Conservation (phyloP, 495 filamentous ascomycete species). For the Baudoinia panamericana region DNA sequence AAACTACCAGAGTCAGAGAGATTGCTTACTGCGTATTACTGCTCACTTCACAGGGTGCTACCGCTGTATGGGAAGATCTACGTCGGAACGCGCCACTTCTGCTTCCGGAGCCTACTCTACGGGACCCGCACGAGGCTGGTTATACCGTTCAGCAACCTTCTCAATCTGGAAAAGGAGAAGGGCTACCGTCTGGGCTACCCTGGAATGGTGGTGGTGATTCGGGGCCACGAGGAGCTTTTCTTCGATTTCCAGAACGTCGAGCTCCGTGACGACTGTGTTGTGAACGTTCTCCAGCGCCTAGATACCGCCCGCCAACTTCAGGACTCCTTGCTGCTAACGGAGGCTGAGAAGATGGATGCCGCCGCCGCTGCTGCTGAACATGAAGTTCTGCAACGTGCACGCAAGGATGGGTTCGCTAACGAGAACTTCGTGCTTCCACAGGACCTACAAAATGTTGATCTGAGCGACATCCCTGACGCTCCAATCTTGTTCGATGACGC, state of each 20-base stretch:
- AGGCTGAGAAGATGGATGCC: slow-evolving; percentile 55
- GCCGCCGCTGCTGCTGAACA: slow-evolving; percentile 74
- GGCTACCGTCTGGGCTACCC: slow-evolving; percentile 88
- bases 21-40: slow-evolving; percentile 85
- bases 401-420: slow-evolving; percentile 45
- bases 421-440: slow-evolving; percentile 45
- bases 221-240: slow-evolving; percentile 90
- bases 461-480: slow-evolving; percentile 35
- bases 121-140: slow-evolving; percentile 89
- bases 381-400: slow-evolving; percentile 65
- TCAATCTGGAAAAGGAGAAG: slow-evolving; percentile 90
- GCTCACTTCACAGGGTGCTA: slow-evolving; percentile 71
- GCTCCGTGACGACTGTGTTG: slow-evolving; percentile 72
- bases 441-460: slow-evolving; percentile 7
- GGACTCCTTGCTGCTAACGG: slow-evolving; percentile 55
- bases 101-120: slow-evolving; percentile 81
- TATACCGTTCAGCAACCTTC: slow-evolving; percentile 78
- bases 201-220: slow-evolving; percentile 79
- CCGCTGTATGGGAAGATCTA: slow-evolving; percentile 97
- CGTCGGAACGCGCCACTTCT: slow-evolving; percentile 77
- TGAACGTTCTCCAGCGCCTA: slow-evolving; percentile 63
- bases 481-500: slow-evolving; percentile 87
- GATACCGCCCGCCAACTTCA: slow-evolving; percentile 54
- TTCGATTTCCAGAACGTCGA: slow-evolving; percentile 78
- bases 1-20: slow-evolving; percentile 70